Conservation (phyloP, 2,329 filamentous ascomycete genomes). For the Exophiala oligosperma region DNA sequence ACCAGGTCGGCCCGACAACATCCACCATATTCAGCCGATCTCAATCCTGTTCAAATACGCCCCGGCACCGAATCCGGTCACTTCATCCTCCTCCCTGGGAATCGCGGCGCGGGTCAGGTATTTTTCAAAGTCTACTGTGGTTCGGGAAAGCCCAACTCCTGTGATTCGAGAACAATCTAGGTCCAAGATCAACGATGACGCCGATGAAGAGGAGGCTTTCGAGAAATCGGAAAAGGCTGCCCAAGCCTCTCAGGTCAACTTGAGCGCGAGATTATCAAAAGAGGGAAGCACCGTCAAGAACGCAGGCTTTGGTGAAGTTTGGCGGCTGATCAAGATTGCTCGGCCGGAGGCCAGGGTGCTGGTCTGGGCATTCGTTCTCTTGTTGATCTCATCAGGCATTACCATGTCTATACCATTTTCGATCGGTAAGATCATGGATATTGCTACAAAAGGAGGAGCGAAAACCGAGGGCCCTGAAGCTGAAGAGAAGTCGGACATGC, state of each 20-base stretch:
- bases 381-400: conserved; percentile 86
- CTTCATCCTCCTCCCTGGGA: neutral
- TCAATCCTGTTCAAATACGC: neutral
- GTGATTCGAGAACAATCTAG: conserved; percentile 22
- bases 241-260: conserved; percentile 83
- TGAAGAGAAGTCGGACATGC: conserved; percentile 58
- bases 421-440: conserved; percentile 91
- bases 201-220: conserved; percentile 52
- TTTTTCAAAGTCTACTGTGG: conserved; percentile 19
- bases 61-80: neutral
- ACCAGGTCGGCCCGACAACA: neutral
- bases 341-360: conserved; percentile 79
- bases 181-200: conserved; percentile 52
- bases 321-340: conserved; percentile 85
- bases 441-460: conserved; percentile 72
- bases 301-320: conserved; percentile 73
- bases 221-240: conserved; percentile 78
- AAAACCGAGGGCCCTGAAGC: conserved; percentile 23
- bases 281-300: conserved; percentile 60
- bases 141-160: conserved; percentile 24
- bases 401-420: conserved; percentile 97
- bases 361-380: conserved; percentile 74
- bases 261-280: conserved; percentile 83
- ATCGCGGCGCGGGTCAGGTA: conserved; percentile 16
- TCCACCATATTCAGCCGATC: neutral